Percentiles rank a stretch among this genome's conserved stretches.
phyloP scores from a whole-genome alignment of 75 land plant genomes.

The Larix kaempferi region DNA sequence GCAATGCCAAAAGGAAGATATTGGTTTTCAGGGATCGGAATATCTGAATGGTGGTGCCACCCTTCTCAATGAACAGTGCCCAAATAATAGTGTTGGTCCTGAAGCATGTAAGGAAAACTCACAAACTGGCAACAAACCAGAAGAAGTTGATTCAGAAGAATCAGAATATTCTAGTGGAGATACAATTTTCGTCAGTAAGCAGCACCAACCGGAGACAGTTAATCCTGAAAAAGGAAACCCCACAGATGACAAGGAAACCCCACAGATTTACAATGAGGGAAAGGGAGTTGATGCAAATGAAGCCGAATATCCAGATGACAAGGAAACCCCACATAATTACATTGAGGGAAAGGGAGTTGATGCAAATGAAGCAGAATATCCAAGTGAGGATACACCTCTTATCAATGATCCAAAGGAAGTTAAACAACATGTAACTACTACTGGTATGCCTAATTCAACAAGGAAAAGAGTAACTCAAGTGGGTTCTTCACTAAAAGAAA shows the following conservation, averaged over 20 bases:
- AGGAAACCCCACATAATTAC: not conserved
- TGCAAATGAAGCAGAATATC: not conserved
- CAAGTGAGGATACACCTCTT: not conserved
- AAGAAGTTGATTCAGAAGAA: not conserved
- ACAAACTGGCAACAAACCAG: not conserved
- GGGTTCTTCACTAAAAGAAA: not conserved
- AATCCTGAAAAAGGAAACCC: not conserved
- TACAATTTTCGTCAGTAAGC: not conserved
- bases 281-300: not conserved
- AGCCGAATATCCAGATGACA: not conserved
- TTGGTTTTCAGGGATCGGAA: not conserved
- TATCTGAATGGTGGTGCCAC: not conserved
- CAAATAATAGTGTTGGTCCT: not conserved
- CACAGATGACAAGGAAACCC: not conserved
- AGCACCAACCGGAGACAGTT: not conserved
- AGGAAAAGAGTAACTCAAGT: not conserved
- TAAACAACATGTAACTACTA: not conserved
- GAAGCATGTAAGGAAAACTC: not conserved
- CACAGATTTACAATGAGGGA: not conserved
- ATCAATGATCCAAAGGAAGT: not conserved
- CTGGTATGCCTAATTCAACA: not conserved
- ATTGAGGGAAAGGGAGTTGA: not conserved
- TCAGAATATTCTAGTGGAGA: constrained; percentile 2
- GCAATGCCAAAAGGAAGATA: not conserved
- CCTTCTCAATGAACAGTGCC: not conserved